Conservation (phyloP, 1,139 yeast genomes). For the Saccharomyces pastorianus region DNA sequence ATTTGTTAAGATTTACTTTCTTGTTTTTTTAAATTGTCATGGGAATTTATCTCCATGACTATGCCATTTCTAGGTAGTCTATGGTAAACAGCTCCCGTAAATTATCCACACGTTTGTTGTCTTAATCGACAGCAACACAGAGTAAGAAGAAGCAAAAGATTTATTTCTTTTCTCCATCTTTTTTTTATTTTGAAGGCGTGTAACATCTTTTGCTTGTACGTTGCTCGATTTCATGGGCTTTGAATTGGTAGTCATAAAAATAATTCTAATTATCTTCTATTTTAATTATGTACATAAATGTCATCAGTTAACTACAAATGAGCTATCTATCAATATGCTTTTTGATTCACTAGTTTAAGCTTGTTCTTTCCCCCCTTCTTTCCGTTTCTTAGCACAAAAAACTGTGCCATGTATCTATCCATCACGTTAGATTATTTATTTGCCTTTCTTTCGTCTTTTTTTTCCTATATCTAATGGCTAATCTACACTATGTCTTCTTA, state of each 20-base stretch:
- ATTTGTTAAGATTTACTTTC: neutral
- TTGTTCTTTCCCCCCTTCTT: neutral
- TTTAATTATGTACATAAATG: neutral
- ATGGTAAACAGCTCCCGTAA: constrained; percentile 33
- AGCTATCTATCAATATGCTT: constrained; percentile 1
- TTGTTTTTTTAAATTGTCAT: constrained; percentile 1
- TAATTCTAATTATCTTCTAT: neutral
- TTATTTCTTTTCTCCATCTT: constrained; percentile 10
- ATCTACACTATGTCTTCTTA: neutral
- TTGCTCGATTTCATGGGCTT: neutral
- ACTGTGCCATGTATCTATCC: neutral
- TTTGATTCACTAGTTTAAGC: neutral
- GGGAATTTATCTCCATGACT: constrained; percentile 32
- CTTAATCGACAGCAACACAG: constrained; percentile 15
- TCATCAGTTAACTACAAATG: constrained; percentile 1
- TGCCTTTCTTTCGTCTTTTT: neutral
- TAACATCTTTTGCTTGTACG: constrained; percentile 15
- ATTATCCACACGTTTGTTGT: constrained; percentile 17
- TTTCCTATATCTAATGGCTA: neutral
- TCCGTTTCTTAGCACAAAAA: neutral
- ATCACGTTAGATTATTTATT: neutral
- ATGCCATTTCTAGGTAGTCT: constrained; percentile 27
- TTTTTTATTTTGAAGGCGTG: constrained; percentile 31
- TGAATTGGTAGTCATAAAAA: neutral
- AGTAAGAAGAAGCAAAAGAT: constrained; percentile 17